Conservation (phyloP, 2,329 filamentous ascomycete genomes). For the Westerdykella aurantiaca region DNA sequence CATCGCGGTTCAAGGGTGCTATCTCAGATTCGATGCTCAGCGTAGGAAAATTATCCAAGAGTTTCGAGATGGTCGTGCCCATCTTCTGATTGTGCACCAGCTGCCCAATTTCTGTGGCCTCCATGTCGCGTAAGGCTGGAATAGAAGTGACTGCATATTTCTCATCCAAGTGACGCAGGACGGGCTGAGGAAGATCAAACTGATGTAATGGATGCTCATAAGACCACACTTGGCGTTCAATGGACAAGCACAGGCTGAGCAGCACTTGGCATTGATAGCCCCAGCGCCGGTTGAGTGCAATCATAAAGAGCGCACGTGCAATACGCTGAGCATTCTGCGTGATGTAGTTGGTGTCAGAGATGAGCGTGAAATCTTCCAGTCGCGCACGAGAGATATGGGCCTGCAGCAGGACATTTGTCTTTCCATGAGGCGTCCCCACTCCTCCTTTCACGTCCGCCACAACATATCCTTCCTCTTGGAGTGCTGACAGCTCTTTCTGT, state of each 20-base stretch:
- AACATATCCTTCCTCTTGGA: conserved; percentile 60
- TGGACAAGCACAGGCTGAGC: conserved; percentile 88
- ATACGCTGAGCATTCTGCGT: conserved; percentile 94
- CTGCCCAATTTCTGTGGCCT: conserved; percentile 78
- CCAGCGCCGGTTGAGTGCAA: conserved; percentile 91
- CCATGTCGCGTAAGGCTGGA: conserved; percentile 87
- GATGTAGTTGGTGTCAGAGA: conserved; percentile 89
- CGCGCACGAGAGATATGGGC: conserved; percentile 85
- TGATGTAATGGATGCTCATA: conserved; percentile 93
- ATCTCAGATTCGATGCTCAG: conserved; percentile 89
- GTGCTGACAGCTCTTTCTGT: conserved; percentile 72
- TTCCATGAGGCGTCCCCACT: conserved; percentile 66
- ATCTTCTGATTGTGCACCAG: conserved; percentile 88
- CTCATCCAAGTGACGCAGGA: conserved; percentile 79
- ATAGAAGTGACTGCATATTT: conserved; percentile 68
- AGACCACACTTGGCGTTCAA: conserved; percentile 92
- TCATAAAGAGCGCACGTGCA: conserved; percentile 92
- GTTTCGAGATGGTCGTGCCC: conserved; percentile 71
- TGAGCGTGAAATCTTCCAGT: conserved; percentile 87
- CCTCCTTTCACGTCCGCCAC: conserved; percentile 73
- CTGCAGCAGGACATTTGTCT: conserved; percentile 93
- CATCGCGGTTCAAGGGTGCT: conserved; percentile 88
- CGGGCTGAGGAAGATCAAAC: conserved; percentile 79
- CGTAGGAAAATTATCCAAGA: conserved; percentile 88
- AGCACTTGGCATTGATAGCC: conserved; percentile 91